phyloP scores from a whole-genome alignment of 192 early-diverging fungal genomes.

The Linnemannia elongata region DNA sequence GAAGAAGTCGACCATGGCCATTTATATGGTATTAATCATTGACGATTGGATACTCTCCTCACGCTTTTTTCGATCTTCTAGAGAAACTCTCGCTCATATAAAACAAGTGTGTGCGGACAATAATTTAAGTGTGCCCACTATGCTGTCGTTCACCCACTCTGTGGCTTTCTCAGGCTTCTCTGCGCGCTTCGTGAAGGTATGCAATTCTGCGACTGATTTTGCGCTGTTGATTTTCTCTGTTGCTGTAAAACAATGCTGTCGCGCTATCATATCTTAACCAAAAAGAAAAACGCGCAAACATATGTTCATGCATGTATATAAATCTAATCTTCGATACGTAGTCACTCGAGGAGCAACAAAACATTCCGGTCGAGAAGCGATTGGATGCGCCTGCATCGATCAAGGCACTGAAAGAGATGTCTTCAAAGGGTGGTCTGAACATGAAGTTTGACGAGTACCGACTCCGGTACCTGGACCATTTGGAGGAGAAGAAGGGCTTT shows the following conservation, averaged over 20 bases:
- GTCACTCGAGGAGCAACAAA: constrained; percentile 15
- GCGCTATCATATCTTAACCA: constrained; percentile 6
- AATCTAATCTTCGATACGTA: background rate
- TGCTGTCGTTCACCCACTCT: constrained; percentile 58
- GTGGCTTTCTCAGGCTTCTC: constrained; percentile 54
- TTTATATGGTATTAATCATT: constrained; percentile 17
- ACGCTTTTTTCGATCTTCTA: constrained; percentile 22
- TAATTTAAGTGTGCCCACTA: constrained; percentile 29
- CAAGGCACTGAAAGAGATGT: constrained; percentile 27
- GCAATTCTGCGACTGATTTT: background rate
- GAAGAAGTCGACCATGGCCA: background rate
- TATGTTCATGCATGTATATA: background rate
- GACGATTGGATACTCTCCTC: background rate
- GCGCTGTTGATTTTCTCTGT: background rate
- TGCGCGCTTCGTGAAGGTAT: constrained; percentile 55
- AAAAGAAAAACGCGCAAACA: background rate
- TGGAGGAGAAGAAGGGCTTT: constrained; percentile 44
- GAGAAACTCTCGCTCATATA: background rate
- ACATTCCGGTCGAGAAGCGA: constrained; percentile 32
- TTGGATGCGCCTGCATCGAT: constrained; percentile 22
- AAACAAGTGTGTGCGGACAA: constrained; percentile 26
- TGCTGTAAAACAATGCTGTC: background rate
- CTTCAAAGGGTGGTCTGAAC: constrained; percentile 36
- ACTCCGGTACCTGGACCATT: constrained; percentile 55
- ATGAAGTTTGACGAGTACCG: constrained; percentile 58